A percentile compares a stretch with the other conserved stretches of the same genome.
Conservation (phyloP, 2,329 filamentous ascomycete genomes). For the Penicillium sclerotiorum region DNA sequence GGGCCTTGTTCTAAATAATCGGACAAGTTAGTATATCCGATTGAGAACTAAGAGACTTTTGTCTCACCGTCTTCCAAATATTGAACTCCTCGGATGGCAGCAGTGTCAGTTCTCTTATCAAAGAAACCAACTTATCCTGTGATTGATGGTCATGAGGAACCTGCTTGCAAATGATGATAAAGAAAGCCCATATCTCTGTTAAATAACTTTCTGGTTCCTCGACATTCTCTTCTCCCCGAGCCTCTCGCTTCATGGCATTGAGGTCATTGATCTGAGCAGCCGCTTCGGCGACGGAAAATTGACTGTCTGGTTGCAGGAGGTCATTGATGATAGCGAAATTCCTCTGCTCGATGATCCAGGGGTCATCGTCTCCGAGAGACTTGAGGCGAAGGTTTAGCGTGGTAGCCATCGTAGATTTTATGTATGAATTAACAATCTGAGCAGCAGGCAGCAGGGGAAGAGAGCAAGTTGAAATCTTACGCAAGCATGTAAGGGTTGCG, state of each 20-base stretch:
- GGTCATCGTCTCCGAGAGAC: neutral
- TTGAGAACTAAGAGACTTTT: neutral
- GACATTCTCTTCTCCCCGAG: neutral
- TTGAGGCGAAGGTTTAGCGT: neutral
- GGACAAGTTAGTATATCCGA: neutral
- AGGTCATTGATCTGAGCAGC: neutral
- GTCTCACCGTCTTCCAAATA: neutral
- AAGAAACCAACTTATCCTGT: neutral
- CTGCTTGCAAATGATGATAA: neutral
- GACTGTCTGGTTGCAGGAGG: neutral
- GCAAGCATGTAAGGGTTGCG: no score
- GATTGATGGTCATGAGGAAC: neutral
- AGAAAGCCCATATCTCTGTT: neutral
- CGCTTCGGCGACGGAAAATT: neutral
- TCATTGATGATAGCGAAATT: neutral
- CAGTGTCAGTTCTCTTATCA: neutral
- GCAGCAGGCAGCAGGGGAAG: no score
- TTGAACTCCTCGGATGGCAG: neutral
- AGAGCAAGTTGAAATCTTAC: no score
- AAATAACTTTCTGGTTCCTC: neutral
- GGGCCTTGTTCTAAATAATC: neutral
- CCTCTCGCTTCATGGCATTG: neutral
- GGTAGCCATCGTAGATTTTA: neutral
- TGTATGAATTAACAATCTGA: neutral
- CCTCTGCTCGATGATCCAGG: neutral